Evolutionary conservation across 129 eudicot genomes (phyloP).

Genomic region (Tagetes erecta): DNA sequence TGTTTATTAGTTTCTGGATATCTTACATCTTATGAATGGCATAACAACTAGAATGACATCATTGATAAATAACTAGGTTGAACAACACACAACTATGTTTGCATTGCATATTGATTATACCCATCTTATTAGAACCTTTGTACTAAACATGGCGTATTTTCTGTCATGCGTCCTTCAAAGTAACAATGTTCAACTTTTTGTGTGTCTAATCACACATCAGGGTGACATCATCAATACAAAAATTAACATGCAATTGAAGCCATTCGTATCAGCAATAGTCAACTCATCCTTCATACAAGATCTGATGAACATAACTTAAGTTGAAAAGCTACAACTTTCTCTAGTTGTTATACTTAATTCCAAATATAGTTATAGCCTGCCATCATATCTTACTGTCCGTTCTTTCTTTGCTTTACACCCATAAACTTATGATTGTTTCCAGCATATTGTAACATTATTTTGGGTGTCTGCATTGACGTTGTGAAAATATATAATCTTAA

Average conservation of each 20-base stretch:
- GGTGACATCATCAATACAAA: neutral
- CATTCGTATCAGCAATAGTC: neutral
- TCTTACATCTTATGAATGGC: neutral
- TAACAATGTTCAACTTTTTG: neutral
- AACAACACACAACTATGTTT: neutral
- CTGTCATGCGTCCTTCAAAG: neutral
- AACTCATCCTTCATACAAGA: neutral
- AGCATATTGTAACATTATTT: neutral
- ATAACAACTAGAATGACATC: neutral
- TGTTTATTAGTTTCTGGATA: neutral
- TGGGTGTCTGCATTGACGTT: neutral
- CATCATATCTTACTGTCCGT: neutral
- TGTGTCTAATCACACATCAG: neutral
- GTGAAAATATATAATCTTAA: neutral
- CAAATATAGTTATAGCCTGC: neutral
- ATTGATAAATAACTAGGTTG: neutral
- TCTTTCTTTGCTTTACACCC: neutral
- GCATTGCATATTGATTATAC: neutral
- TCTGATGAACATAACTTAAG: neutral
- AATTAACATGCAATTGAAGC: neutral
- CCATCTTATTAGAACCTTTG: neutral
- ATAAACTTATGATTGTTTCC: neutral
- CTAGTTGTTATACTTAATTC: neutral
- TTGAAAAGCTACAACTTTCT: neutral
- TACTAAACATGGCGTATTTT: neutral